A percentile compares a stretch with the other conserved stretches of the same genome.
phyloP scores from a whole-genome alignment of 495 filamentous ascomycete species.

The Tuber microsphaerosporum region DNA sequence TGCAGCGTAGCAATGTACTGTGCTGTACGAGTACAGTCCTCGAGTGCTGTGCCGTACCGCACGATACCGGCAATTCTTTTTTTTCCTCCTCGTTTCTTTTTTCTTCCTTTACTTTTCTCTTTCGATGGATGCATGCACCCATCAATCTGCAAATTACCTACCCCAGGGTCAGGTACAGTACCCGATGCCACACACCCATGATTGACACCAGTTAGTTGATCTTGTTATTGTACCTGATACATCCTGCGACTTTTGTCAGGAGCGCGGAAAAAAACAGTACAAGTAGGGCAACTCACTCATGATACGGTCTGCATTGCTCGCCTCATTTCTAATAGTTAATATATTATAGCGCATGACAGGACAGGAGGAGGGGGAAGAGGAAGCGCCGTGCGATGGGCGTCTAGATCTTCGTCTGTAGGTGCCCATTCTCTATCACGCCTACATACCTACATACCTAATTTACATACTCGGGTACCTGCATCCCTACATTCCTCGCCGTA shows the following conservation, averaged over 20 bases:
- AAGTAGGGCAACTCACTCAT: background rate
- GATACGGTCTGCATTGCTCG: background rate
- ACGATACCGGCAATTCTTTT: background rate
- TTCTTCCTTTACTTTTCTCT: too few relatives aligned
- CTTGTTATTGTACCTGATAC: background rate
- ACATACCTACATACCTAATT: too few relatives aligned
- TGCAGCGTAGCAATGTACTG: background rate
- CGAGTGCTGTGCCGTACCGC: too few relatives aligned
- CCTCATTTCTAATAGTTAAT: background rate
- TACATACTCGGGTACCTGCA: background rate
- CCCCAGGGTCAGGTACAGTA: background rate
- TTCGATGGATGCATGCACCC: background rate
- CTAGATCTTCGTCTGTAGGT: background rate
- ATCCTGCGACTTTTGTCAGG: background rate
- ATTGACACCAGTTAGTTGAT: background rate
- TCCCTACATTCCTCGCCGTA: background rate
- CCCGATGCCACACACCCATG: background rate
- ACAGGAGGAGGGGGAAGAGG: background rate
- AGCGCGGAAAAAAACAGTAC: background rate
- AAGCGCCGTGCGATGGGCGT: background rate
- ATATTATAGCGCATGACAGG: background rate
- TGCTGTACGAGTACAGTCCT: background rate
- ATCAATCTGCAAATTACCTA: background rate
- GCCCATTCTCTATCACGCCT: background rate
- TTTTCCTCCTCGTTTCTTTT: too few relatives aligned